Percentiles rank a stretch among this genome's conserved stretches.
Evolutionary conservation across 108 stramenopile genomes (phyloP).

Genomic region (Stephanodiscus triporus): DNA sequence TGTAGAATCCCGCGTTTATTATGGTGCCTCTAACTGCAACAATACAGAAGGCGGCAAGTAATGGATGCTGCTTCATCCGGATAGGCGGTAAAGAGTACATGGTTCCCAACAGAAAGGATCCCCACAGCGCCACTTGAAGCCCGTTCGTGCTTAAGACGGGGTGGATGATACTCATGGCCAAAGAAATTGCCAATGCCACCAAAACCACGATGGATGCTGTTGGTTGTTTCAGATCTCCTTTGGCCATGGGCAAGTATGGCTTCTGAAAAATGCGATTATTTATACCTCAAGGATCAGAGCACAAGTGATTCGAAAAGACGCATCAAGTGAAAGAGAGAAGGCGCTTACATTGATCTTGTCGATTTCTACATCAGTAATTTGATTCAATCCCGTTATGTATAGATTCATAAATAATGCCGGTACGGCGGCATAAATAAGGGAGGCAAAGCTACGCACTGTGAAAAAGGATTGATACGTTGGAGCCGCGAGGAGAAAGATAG

Average conservation of each 20-base stretch:
- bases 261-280: constrained; percentile 45
- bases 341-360: constrained; percentile 84
- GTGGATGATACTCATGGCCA: constrained; percentile 66
- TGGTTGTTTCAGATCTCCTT: constrained; percentile 67
- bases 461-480: constrained; percentile 65
- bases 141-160: constrained; percentile 61
- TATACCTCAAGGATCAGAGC: not conserved
- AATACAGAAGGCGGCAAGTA: constrained; percentile 95
- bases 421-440: constrained; percentile 77
- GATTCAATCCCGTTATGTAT: constrained; percentile 97
- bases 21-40: constrained; percentile 91
- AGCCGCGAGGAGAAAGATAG: constrained; percentile 87
- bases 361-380: constrained; percentile 97
- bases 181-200: constrained; percentile 59
- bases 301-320: not conserved
- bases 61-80: constrained; percentile 92
- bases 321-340: not conserved
- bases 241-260: constrained; percentile 90
- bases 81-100: constrained; percentile 87
- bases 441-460: constrained; percentile 40
- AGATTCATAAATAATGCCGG: constrained; percentile 95
- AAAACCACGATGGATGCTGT: constrained; percentile 64
- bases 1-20: constrained; percentile 90
- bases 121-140: constrained; percentile 80
- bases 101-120: constrained; percentile 89